phyloP scores from a whole-genome alignment of 495 filamentous ascomycete species.

The Glutinoglossum americanum region DNA sequence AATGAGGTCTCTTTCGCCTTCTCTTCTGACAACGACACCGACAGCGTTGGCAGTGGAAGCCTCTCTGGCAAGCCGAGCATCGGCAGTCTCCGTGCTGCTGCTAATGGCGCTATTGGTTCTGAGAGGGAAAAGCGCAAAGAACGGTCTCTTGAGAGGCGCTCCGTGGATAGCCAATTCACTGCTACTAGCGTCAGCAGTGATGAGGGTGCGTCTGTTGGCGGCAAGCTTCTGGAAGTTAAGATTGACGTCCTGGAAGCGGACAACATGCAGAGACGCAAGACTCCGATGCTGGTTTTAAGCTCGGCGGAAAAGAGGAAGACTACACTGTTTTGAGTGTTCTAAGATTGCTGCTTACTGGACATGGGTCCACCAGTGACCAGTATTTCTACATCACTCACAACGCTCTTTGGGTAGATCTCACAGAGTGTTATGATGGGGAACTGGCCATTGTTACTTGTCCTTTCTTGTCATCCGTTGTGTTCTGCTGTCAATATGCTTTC shows the following conservation, averaged over 20 bases:
- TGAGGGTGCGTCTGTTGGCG: constrained; percentile 29
- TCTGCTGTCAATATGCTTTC: no score
- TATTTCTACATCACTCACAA: no score
- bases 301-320: constrained; percentile 84
- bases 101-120: constrained; percentile 68
- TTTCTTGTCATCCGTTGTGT: no score
- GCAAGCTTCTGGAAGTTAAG: constrained; percentile 27
- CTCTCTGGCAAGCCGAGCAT: constrained; percentile 59
- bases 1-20: constrained; percentile 53
- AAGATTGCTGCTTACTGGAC: no score
- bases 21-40: constrained; percentile 53
- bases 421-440: no score
- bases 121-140: constrained; percentile 47
- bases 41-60: constrained; percentile 63
- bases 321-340: constrained; percentile 27
- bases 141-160: constrained; percentile 37
- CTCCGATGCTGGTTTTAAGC: constrained; percentile 66
- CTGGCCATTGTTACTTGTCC: no score
- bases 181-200: constrained; percentile 43
- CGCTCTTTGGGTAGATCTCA: no score
- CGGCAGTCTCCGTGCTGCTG: constrained; percentile 57
- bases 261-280: constrained; percentile 45
- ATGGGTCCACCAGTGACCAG: no score
- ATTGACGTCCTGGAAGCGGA: constrained; percentile 1
- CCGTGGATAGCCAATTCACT: constrained; percentile 29